These are phyloP conservation scores for Eimeria acervulina DNA, from an alignment of 169 alveolate species.

Conservation along the genomic window DNA sequence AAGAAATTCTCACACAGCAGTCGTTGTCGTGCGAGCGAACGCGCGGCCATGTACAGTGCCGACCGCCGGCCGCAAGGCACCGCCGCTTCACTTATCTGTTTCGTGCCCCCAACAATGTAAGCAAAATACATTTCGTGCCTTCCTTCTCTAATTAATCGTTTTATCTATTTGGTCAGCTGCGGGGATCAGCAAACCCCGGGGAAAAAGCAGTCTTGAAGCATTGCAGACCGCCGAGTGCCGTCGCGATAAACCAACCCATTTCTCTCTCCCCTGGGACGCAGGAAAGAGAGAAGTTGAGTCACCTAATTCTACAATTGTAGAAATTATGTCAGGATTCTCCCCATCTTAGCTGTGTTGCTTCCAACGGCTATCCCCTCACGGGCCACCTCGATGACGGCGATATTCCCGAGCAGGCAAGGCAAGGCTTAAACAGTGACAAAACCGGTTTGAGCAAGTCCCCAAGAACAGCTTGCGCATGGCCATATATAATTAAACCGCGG, in stretches of 20 bases:
- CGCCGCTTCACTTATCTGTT: neutral
- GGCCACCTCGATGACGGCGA: too few relatives aligned
- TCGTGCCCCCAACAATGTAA: neutral
- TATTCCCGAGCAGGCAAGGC: too few relatives aligned
- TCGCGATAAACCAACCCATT: neutral
- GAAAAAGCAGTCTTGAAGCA: neutral
- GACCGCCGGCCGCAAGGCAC: slow-evolving; percentile 3
- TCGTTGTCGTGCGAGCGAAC: neutral
- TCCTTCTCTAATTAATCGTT: neutral
- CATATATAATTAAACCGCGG: neutral
- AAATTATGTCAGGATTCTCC: too few relatives aligned
- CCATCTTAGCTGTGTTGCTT: too few relatives aligned
- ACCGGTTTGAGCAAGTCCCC: neutral
- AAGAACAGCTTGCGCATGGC: neutral
- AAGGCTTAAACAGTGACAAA: too few relatives aligned
- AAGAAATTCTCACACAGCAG: neutral
- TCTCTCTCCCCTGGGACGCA: too few relatives aligned
- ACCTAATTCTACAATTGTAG: too few relatives aligned
- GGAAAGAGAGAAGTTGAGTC: too few relatives aligned
- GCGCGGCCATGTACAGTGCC: slow-evolving; percentile 6
- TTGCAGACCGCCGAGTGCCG: neutral
- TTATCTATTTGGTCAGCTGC: neutral
- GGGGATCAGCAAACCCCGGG: neutral
- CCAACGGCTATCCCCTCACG: too few relatives aligned
- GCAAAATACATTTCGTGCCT: neutral